phyloP scores from a whole-genome alignment of 345 rosid species.

The Firmiana major region DNA sequence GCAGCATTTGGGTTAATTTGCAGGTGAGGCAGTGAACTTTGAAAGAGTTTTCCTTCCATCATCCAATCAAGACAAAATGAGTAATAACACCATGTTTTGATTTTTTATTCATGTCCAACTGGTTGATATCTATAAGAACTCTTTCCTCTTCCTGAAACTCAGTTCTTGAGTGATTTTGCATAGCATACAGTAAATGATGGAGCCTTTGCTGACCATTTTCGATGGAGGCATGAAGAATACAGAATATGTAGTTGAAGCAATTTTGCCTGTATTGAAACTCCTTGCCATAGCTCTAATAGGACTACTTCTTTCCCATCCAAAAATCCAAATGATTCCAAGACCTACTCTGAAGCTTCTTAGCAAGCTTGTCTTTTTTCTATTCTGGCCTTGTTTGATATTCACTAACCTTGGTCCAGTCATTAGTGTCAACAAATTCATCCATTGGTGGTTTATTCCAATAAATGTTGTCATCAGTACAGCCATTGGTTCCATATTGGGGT shows the following conservation, averaged over 20 bases:
- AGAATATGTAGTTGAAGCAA: slow-evolving; percentile 21
- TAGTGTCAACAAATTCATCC: slow-evolving; percentile 11
- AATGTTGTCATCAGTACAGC: slow-evolving; percentile 32
- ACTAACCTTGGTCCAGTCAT: slow-evolving; percentile 29
- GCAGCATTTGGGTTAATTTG: neutral
- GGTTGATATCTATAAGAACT: neutral
- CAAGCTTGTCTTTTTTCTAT: slow-evolving; percentile 31
- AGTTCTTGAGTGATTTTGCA: neutral
- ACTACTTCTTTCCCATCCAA: slow-evolving; percentile 30
- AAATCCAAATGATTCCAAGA: slow-evolving; percentile 31
- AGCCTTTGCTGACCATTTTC: neutral
- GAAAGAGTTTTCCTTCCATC: neutral
- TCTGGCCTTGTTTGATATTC: slow-evolving; percentile 45
- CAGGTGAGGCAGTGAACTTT: neutral
- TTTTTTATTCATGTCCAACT: neutral
- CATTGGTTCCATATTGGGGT: slow-evolving; percentile 33
- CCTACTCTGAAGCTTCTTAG: slow-evolving; percentile 34
- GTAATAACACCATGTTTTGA: neutral
- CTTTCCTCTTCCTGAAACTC: neutral
- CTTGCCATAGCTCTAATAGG: slow-evolving; percentile 33
- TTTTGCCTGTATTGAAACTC: slow-evolving; percentile 37
- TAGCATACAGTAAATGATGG: neutral
- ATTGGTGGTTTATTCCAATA: slow-evolving; percentile 50
- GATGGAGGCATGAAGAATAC: neutral
- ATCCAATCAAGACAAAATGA: neutral